A percentile compares a stretch with the other conserved stretches of the same genome.
phyloP scores from a whole-genome alignment of 371 early-diverging fungal species.

The Massospora cicadina region DNA sequence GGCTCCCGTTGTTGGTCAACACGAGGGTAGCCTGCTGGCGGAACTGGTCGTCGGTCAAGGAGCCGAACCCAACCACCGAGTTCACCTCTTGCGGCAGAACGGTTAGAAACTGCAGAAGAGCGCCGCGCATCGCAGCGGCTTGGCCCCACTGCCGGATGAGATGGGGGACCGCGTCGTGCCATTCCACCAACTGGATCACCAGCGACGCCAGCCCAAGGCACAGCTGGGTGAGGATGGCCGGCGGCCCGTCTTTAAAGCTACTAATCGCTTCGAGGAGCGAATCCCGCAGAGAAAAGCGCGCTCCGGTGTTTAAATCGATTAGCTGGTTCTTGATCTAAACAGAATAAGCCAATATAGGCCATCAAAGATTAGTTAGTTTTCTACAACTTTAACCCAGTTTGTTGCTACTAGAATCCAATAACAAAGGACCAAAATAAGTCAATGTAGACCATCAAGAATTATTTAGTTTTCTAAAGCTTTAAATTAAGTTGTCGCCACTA shows the following conservation, averaged over 20 bases:
- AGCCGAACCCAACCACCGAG: constrained; percentile 33
- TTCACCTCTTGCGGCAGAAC: constrained; percentile 78
- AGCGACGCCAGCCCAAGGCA: constrained; percentile 71
- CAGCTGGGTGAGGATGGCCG: constrained; percentile 54
- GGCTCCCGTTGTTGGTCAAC: constrained; percentile 37
- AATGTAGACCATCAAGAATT: too few relatives aligned
- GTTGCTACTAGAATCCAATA: too few relatives aligned
- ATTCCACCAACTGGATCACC: constrained; percentile 62
- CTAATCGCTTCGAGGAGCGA: constrained; percentile 46
- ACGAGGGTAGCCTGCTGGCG: constrained; percentile 32
- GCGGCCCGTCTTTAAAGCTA: constrained; percentile 30
- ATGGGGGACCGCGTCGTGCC: constrained; percentile 61
- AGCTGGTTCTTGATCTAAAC: constrained; percentile 58
- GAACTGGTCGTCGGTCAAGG: constrained; percentile 32
- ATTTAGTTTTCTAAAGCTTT: too few relatives aligned
- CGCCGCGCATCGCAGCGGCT: constrained; percentile 28
- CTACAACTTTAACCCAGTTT: too few relatives aligned
- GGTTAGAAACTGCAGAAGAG: constrained; percentile 59
- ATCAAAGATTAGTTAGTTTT: too few relatives aligned
- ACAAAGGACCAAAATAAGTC: too few relatives aligned
- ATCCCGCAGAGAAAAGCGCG: constrained; percentile 53
- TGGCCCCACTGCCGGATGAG: constrained; percentile 39
- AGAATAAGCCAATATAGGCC: too few relatives aligned
- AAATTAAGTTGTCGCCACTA: too few relatives aligned
- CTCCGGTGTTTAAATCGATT: constrained; percentile 43